Evolutionary conservation across 108 stramenopile species (phyloP), one percentile per base, ranked within the genome.

Genomic region (Pseudonitzschia multistriata): DNA sequence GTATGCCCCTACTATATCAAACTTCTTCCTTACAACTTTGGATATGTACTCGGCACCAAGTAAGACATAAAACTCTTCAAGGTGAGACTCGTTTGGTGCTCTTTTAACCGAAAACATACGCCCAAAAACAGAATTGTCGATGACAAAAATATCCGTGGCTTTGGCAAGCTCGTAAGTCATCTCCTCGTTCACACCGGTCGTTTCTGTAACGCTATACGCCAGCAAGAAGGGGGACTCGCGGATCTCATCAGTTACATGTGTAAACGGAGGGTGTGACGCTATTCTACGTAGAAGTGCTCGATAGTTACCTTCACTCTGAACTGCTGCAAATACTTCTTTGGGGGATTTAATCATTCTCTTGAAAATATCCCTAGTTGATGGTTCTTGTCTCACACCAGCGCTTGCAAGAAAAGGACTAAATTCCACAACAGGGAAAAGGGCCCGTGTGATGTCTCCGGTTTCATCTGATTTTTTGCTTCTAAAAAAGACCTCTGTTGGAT

Each of bases 81-180:
- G 68, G 55, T 85, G 81, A 15, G 88, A 81, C 54, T 92, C 91
- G 63, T 76, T 79, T 4, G 91, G 91, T 0, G 85, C 84, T 24
- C 79, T 67, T 19, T 86, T 66, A 49, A 89, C 84, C 8, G 75
- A 70, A 57, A 75, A 82, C 81, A 82, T 82, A 21, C 76, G 50
- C 30, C 86, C 82, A 31, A 92, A 81, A 63, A 92, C 87, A 0
- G 84, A 78, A 66, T 92, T 92, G 72, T 92, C 91, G 24, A 92
- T 84, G 29, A 92, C 83, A 50, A 81, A 85, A 22, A 92, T 88
- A 60, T 89, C 88, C 7, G 76, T 72, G 4, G 91, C 91, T 62
- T 78, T 83, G 24, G 83, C 82, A 33, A 92, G 77, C 56, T 81
- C 68, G 74, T 25, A 71, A 35, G 52, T 45, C 10, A 35, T 56